Evolutionary conservation across 1,139 yeast genomes (phyloP).

Genomic region (Insectozyma bohioensis): DNA sequence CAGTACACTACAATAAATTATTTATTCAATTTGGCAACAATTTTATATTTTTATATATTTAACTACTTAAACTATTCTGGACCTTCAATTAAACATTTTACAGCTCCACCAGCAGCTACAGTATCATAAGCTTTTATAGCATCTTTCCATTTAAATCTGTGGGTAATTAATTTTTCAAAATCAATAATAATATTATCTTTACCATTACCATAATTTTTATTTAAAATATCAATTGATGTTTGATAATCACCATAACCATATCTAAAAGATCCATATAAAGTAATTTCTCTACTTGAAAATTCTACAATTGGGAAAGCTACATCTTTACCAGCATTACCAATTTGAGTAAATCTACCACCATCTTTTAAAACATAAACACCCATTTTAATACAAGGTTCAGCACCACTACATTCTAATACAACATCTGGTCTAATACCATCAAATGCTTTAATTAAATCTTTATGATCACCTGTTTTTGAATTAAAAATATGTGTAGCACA

Average conservation of each 20-base stretch:
- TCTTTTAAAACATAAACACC: slow-evolving; percentile 58
- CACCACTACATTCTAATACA: slow-evolving; percentile 74
- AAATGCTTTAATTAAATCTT: slow-evolving; percentile 36
- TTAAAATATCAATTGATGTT: slow-evolving; percentile 67
- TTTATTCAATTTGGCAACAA: no score
- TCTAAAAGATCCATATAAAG: slow-evolving; percentile 76
- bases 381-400: slow-evolving; percentile 63
- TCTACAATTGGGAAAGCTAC: slow-evolving; percentile 74
- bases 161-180: slow-evolving; percentile 67
- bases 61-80: no score
- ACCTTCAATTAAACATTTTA: slow-evolving; percentile 48
- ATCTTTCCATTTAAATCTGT: slow-evolving; percentile 69
- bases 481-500: slow-evolving; percentile 62
- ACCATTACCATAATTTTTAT: slow-evolving; percentile 57
- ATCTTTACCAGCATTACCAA: slow-evolving; percentile 71
- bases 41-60: no score
- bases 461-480: slow-evolving; percentile 41
- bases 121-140: slow-evolving; percentile 81
- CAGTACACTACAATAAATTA: no score
- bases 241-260: slow-evolving; percentile 79
- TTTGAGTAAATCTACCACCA: slow-evolving; percentile 72
- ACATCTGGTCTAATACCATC: slow-evolving; percentile 53
- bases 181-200: slow-evolving; percentile 48
- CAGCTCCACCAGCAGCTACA: slow-evolving; percentile 51
- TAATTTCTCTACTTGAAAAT: slow-evolving; percentile 67